These are phyloP conservation scores for Eucalyptus grandis DNA, from an alignment of 345 rosid genomes.

Conservation along the genomic window DNA sequence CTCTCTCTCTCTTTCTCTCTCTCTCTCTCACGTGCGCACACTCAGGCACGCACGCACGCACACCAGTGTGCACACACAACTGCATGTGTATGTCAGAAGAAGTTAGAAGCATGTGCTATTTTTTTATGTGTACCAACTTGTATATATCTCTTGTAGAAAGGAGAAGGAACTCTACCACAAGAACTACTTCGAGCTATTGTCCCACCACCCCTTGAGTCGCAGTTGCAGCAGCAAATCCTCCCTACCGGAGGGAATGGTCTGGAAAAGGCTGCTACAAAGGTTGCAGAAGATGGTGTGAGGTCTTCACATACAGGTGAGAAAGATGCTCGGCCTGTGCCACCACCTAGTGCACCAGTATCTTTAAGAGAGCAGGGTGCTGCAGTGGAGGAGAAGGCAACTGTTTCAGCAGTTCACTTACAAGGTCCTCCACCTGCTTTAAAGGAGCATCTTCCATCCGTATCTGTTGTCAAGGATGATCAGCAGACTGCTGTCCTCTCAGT, in stretches of 20 bases:
- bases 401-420: conserved; percentile 28
- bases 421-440: conserved; percentile 29
- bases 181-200: conserved; percentile 89
- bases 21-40: neutral
- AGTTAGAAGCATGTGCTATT: neutral
- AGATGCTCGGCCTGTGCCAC: conserved; percentile 32
- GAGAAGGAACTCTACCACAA: conserved; percentile 86
- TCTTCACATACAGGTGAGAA: conserved; percentile 45
- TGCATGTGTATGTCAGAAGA: neutral
- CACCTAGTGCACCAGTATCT: conserved; percentile 25
- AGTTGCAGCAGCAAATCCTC: conserved; percentile 38
- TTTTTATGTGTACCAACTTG: neutral
- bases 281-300: conserved; percentile 47
- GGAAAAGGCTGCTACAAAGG: conserved; percentile 49
- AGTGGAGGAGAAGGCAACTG: conserved; percentile 50
- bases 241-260: conserved; percentile 45
- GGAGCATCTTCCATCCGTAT: conserved; percentile 30
- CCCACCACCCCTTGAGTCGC: conserved; percentile 86
- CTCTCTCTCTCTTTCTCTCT: neutral
- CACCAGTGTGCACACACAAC: neutral
- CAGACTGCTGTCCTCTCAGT: conserved; percentile 32
- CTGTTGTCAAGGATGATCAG: conserved; percentile 67
- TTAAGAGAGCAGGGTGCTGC: conserved; percentile 51
- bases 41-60: neutral
- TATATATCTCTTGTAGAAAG: conserved; percentile 44